These are phyloP conservation scores for Spinellus fusiger DNA, from an alignment of 192 early-diverging fungal species.

Conservation along the genomic window DNA sequence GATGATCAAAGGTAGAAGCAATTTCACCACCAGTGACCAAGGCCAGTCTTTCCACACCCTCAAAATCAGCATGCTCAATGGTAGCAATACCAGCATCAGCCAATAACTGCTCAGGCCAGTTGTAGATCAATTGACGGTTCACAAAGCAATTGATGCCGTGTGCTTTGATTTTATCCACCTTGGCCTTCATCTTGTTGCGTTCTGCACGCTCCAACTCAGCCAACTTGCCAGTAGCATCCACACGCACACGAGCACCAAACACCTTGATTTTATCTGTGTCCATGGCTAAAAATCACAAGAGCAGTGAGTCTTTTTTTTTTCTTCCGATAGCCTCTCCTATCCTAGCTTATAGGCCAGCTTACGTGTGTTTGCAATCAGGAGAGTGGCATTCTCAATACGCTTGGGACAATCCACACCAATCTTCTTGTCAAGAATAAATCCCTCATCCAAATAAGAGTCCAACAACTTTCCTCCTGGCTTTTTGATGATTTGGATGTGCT, in stretches of 20 bases:
- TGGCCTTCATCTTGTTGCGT: slow-evolving; percentile 96
- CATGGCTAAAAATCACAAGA: slow-evolving; percentile 63
- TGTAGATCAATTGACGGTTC: slow-evolving; percentile 99
- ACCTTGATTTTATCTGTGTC: slow-evolving; percentile 99
- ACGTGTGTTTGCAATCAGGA: slow-evolving; percentile 98
- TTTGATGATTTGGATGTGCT: slow-evolving; percentile 99
- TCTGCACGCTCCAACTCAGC: slow-evolving; percentile 98
- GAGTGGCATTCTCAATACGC: slow-evolving; percentile 90
- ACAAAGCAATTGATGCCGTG: slow-evolving; percentile 99
- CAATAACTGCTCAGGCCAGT: slow-evolving; percentile 99
- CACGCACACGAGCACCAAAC: slow-evolving; percentile 68
- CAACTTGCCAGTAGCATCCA: slow-evolving; percentile 96
- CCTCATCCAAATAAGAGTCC: slow-evolving; percentile 95
- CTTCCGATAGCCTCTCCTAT: too few species aligned
- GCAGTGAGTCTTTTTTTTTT: too few species aligned
- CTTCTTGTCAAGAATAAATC: slow-evolving; percentile 98
- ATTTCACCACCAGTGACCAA: slow-evolving; percentile 97
- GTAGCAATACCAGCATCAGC: slow-evolving; percentile 98
- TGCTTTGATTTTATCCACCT: slow-evolving; percentile 97
- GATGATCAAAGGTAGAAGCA: slow-evolving; percentile 99
- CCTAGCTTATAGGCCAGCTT: too few species aligned
- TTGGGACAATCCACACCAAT: slow-evolving; percentile 98
- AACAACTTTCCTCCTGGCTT: slow-evolving; percentile 91
- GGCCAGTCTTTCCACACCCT: slow-evolving; percentile 86
- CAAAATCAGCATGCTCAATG: slow-evolving; percentile 99